Evolutionary conservation across 352 stramenopile species (phyloP), one percentile per base, ranked within the genome.

Genomic region (Phytophthora europaea): DNA sequence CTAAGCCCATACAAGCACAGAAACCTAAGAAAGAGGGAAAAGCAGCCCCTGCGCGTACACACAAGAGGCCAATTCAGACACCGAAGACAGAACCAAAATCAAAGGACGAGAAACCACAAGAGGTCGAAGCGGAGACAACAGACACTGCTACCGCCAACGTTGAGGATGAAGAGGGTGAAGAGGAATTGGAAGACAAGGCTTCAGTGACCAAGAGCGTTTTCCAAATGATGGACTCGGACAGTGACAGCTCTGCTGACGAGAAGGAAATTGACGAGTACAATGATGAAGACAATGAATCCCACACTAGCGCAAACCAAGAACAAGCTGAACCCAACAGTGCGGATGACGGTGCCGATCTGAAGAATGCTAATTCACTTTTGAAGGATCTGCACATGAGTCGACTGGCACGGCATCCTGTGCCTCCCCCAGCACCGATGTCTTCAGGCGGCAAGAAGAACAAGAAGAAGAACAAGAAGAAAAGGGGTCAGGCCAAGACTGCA

Each of bases 371-470:
- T 38, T 68, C 72, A 7, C 55, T 92, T 43, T 73, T 95, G 31
- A 87, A 89, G 40, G 80, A 93, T 13, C 70, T 95, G 10, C 85
- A 93, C 57, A 52, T 87, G 36, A 90, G 74, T 57, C 84, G 85
- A n/a, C 34, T 94, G 6, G 81, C 82, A 36, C 80, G 86, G 2
- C 78, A 90, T 58, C 69, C 76, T 51, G 61, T 66, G 5, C 61
- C 72, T 12, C 47, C 75, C 28, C 43, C 63, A 15, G 36, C 36
- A 31, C 33, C 67, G 6, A 58, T 69, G n/a, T 51, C 70, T 58
- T 43, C 70, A 22, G 59, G 58, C 43, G 43, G 43, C 20, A 85
- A 87, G 33, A 87, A 85, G 33, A 75, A 57, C 45, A 89, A 84
- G 58, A 88, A 81, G 55, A 90, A 83, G 50, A 79, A 60, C 34